Conservation (phyloP, 176 grass and related monocot genomes). For the Oryza meridionalis region DNA sequence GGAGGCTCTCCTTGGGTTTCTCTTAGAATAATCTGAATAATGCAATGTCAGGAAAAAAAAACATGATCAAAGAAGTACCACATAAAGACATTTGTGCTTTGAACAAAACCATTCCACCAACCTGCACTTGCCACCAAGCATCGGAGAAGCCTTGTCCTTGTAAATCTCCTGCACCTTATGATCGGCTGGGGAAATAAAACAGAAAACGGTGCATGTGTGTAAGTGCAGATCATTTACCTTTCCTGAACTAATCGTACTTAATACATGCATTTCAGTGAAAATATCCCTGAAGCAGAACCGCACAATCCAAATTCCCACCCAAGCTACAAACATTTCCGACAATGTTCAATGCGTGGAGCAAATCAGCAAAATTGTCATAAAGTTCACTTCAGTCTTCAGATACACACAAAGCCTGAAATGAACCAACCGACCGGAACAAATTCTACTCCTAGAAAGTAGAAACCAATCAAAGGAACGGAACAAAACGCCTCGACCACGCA, state of each 20-base stretch:
- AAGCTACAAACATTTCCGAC: background rate
- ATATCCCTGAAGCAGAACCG: background rate
- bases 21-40: conserved; percentile 63
- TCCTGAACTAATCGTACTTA: background rate
- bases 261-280: background rate
- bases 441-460: background rate
- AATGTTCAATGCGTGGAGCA: background rate
- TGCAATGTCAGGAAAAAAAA: conserved; percentile 36
- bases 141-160: conserved; percentile 49
- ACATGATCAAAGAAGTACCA: conserved; percentile 23
- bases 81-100: conserved; percentile 8
- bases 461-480: background rate
- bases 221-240: background rate
- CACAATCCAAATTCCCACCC: background rate
- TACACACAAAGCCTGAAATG: background rate
- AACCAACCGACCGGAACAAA: background rate
- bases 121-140: conserved; percentile 71
- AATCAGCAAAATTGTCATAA: background rate
- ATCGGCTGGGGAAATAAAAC: conserved; percentile 42
- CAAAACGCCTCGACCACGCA: background rate
- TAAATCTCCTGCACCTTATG: conserved; percentile 48
- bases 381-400: background rate
- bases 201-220: conserved; percentile 10
- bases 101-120: conserved; percentile 34
- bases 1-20: conserved; percentile 50